These are phyloP conservation scores for Rhododendron vialii DNA, from an alignment of 148 eudicot species.

Conservation along the genomic window DNA sequence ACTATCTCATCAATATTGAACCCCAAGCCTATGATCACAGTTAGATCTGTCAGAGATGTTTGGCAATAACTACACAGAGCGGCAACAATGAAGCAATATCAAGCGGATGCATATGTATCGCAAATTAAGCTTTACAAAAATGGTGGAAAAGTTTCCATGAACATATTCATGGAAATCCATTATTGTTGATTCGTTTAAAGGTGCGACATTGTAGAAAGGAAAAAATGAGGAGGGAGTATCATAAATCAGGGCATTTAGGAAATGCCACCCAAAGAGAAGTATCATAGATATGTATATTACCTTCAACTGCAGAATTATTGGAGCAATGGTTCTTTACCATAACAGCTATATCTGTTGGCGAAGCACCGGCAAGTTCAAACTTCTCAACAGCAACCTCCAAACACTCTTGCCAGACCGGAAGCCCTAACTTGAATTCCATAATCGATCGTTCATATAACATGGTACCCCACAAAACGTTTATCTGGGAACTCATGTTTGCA, in stretches of 20 bases:
- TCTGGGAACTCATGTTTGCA: slow-evolving; percentile 59
- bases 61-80: background rate
- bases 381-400: slow-evolving; percentile 85
- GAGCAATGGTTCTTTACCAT: slow-evolving; percentile 96
- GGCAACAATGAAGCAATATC: background rate
- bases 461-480: slow-evolving; percentile 81
- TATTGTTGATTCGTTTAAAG: background rate
- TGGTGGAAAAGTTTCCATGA: background rate
- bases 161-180: background rate
- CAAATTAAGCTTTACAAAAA: background rate
- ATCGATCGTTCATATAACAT: slow-evolving; percentile 89
- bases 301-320: slow-evolving; percentile 67
- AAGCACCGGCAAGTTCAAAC: slow-evolving; percentile 88
- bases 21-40: slow-evolving; percentile 54
- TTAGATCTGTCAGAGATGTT: slow-evolving; percentile 15
- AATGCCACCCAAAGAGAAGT: background rate
- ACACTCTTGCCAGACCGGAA: slow-evolving; percentile 96
- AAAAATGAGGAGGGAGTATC: background rate
- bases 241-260: background rate
- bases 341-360: slow-evolving; percentile 85
- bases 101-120: background rate
- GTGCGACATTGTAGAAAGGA: background rate
- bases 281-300: slow-evolving; percentile 21
- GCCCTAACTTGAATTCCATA: slow-evolving; percentile 76
- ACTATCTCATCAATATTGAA: slow-evolving; percentile 96